Percentiles rank a stretch among this genome's conserved stretches.
Conservation (phyloP, 768 basidiomycete species). For the Myochromella boudieri region DNA sequence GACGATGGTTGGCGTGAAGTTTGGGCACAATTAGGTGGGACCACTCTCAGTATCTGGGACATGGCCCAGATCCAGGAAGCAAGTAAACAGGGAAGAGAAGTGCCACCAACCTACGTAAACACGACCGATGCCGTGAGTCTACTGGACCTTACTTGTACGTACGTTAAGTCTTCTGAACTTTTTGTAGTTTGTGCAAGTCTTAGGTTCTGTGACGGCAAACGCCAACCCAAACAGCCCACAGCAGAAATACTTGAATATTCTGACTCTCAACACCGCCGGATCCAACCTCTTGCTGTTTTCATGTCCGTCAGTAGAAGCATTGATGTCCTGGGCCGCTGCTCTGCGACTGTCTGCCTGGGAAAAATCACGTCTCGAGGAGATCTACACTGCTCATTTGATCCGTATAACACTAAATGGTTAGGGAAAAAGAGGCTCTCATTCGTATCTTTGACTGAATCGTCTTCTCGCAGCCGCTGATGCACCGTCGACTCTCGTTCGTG, state of each 20-base stretch:
- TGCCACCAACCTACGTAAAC: conserved; percentile 86
- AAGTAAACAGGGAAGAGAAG: conserved; percentile 74
- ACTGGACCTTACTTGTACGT: conserved; percentile 2
- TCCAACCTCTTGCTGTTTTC: conserved; percentile 88
- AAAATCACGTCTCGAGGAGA: conserved; percentile 91
- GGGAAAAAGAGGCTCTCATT: conserved; percentile 12
- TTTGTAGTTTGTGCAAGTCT: conserved; percentile 71
- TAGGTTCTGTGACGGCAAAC: conserved; percentile 72
- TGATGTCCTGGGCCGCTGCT: conserved; percentile 90
- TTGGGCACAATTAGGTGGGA: conserved; percentile 89
- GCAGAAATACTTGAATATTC: conserved; percentile 70
- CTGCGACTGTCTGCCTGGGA: conserved; percentile 93
- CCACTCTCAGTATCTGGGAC: conserved; percentile 89
- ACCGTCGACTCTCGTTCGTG: conserved; percentile 62
- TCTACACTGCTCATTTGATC: conserved; percentile 94
- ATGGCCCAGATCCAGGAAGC: conserved; percentile 88
- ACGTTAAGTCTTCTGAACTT: conserved; percentile 9
- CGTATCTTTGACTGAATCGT: not conserved
- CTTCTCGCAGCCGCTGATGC: conserved; percentile 42
- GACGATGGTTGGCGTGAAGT: conserved; percentile 84
- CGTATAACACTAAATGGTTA: conserved; percentile 63
- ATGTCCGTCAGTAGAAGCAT: conserved; percentile 66
- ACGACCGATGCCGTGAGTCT: conserved; percentile 80
- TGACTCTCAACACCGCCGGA: conserved; percentile 93
- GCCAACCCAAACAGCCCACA: conserved; percentile 47